phyloP scores from a whole-genome alignment of 2,329 filamentous ascomycete species.

The Colletotrichum limetticola region DNA sequence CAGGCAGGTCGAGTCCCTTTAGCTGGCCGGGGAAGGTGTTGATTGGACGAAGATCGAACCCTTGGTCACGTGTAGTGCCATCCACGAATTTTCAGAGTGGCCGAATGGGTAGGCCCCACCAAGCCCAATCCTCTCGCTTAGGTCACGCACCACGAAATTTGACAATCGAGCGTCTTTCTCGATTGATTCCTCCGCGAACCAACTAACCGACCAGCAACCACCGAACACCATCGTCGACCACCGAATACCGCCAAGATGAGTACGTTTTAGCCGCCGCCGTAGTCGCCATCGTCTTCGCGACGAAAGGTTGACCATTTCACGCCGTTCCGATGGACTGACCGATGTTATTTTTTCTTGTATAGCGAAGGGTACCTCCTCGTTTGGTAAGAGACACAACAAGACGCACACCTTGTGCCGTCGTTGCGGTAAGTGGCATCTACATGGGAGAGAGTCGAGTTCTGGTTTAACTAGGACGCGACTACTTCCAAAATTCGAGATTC shows the following conservation, averaged over 20 bases:
- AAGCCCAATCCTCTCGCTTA: conserved; percentile 20
- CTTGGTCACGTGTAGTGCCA: conserved; percentile 14
- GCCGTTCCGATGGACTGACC: conserved; percentile 40
- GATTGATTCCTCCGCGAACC: conserved; percentile 28
- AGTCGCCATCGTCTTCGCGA: neutral
- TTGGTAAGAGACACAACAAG: conserved; percentile 88
- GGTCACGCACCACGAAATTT: conserved; percentile 20
- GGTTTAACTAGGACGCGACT: neutral
- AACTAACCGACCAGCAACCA: conserved; percentile 35
- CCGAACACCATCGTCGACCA: conserved; percentile 36
- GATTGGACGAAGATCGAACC: neutral
- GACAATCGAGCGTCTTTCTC: conserved; percentile 13
- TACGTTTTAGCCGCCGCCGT: conserved; percentile 50
- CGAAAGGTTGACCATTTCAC: conserved; percentile 30
- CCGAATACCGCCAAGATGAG: conserved; percentile 65
- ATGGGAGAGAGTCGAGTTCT: neutral
- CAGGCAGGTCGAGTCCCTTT: neutral
- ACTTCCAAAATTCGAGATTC: conserved; percentile 13
- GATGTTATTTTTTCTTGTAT: conserved; percentile 39
- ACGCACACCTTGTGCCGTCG: conserved; percentile 98
- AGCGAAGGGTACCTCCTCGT: conserved; percentile 69
- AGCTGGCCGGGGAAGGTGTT: neutral
- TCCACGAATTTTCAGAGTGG: conserved; percentile 22
- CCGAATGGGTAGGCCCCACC: neutral
- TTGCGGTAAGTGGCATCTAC: conserved; percentile 80